Evolutionary conservation across 768 basidiomycete species (phyloP), one percentile per base, ranked within the genome.

Genomic region (Candolleomyces eurysporus): DNA sequence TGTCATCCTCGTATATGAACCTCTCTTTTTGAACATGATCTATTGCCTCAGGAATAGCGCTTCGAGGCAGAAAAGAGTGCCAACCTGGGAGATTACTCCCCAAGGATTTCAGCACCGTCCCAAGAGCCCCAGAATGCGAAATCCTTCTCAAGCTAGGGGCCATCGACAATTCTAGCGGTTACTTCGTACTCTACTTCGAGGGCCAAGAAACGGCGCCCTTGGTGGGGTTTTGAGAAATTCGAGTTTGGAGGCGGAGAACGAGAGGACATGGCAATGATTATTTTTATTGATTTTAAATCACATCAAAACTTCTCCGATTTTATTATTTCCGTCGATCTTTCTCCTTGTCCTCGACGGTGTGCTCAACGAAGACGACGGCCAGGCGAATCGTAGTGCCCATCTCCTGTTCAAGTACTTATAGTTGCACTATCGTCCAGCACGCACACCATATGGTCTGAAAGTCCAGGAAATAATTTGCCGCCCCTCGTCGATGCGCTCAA

Each of bases 401-500:
- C 61, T 84, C 82, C 63, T 81, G 82, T 64, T 82, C 82, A 78
- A 84, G 84, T 80, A 76, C 68, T 68, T 68, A 43, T 50, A 64
- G 57, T 48, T 50, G 17, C 39, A 32, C 8, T 40, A 40, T 36
- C 5, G 48, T 9, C 21, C 53, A 52, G 4, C 54, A 60, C 51
- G 49, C 21, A 40, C 17, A 19, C 16, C 63, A 50, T 40, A 59
- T 49, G 57, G 50, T 60, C 32, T 57, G 46, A 32, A 49, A 11
- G 2, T 60, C 52, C 64, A 98, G 96, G 97, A 45, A 91, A 91
- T 21, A 99, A 99, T 75, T 86, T 99, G 11, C 95, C 98, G 76
- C 96, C 97, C 1, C 84, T 98, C 63, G 91, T 99, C 68, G 91
- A 98, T 74, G 93, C 95, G 14, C 84, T 84, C 66, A 80, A 85